Evolutionary conservation across 2,329 filamentous ascomycete genomes (phyloP).

Genomic region (Cyphellophora attinorum): DNA sequence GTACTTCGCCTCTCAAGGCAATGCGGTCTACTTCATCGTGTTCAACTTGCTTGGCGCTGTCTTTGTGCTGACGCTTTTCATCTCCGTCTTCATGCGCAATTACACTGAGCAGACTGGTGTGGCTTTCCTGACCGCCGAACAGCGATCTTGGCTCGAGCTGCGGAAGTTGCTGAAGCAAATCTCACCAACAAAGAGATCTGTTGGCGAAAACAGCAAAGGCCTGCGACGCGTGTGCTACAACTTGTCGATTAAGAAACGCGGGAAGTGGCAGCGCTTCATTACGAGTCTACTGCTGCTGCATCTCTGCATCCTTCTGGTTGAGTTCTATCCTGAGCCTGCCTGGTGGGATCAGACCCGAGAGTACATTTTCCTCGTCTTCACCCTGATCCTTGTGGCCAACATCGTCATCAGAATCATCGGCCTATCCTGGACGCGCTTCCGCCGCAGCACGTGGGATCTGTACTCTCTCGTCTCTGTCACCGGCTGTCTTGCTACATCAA

Average conservation of each 20-base stretch:
- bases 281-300: constrained; percentile 74
- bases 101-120: constrained; percentile 98
- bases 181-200: constrained; percentile 85
- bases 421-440: constrained; percentile 83
- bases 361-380: constrained; percentile 70
- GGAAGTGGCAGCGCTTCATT: constrained; percentile 77
- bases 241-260: constrained; percentile 84
- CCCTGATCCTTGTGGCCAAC: constrained; percentile 72
- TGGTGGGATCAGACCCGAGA: constrained; percentile 64
- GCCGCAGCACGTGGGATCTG: constrained; percentile 89
- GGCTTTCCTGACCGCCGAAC: constrained; percentile 88
- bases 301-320: constrained; percentile 69
- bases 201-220: constrained; percentile 62
- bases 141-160: constrained; percentile 92
- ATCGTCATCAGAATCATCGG: constrained; percentile 76
- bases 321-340: constrained; percentile 67
- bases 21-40: constrained; percentile 86
- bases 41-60: constrained; percentile 96
- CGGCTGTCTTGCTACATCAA: constrained; percentile 73
- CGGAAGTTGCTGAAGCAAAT: constrained; percentile 87
- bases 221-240: constrained; percentile 96
- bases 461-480: constrained; percentile 73
- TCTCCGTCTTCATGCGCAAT: constrained; percentile 99
- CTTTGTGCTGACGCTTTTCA: constrained; percentile 93
- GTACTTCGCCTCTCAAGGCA: constrained; percentile 62